Percentiles rank a stretch among this genome's conserved stretches.
Evolutionary conservation across 169 alveolate species (phyloP).

Genomic region (Cryptosporidium parvum): DNA sequence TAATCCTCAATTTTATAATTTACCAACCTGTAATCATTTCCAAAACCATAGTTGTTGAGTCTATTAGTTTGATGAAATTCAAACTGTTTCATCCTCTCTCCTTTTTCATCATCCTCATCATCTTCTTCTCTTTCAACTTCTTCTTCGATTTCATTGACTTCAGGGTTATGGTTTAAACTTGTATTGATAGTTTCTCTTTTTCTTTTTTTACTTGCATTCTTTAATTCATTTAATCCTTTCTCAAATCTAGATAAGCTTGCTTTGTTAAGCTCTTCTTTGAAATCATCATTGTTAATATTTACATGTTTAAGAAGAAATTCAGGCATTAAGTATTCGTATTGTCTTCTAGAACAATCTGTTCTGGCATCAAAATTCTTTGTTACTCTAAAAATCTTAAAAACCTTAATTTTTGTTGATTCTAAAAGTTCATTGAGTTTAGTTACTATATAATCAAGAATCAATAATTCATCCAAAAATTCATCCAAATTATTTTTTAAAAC

Average conservation of each 20-base stretch:
- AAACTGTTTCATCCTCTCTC: background rate
- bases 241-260: background rate
- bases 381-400: slow-evolving; percentile 83
- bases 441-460: slow-evolving; percentile 44
- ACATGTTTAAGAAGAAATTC: slow-evolving; percentile 76
- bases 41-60: slow-evolving; percentile 43
- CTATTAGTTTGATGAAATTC: slow-evolving; percentile 35
- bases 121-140: background rate
- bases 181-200: background rate
- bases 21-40: slow-evolving; percentile 5
- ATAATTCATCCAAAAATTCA: slow-evolving; percentile 31
- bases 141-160: background rate
- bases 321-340: slow-evolving; percentile 86
- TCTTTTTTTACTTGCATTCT: slow-evolving; percentile 9
- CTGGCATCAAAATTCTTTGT: slow-evolving; percentile 89
- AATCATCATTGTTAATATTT: slow-evolving; percentile 4
- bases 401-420: slow-evolving; percentile 76
- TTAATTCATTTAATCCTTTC: slow-evolving; percentile 9
- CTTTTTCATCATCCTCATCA: slow-evolving; percentile 15
- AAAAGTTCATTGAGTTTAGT: slow-evolving; percentile 21
- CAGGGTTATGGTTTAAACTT: slow-evolving; percentile 28
- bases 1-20: slow-evolving; percentile 3
- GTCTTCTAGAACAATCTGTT: slow-evolving; percentile 85
- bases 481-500: background rate
- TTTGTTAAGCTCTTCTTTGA: slow-evolving; percentile 12